Base-by-base conservation (phyloP, 2,329 filamentous ascomycete genomes). In the Aspergillus ibericus region DNA sequence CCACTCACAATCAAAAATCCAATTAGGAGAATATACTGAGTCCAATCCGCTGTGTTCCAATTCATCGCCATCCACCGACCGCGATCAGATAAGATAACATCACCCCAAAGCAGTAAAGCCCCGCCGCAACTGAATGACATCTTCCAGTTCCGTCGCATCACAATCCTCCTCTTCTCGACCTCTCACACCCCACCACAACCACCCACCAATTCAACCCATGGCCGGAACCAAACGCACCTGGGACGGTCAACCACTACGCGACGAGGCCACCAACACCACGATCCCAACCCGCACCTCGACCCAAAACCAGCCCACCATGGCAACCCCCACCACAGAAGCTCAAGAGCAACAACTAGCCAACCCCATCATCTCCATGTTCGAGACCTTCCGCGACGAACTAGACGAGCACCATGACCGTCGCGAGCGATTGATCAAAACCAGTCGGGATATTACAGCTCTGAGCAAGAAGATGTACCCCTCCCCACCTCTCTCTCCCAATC, bases 321-420 rank as follows among this genome's bases (percentile, higher is more conserved):
- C 29, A 32, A 32, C 29, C 29, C 29, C 8, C 1, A 10, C 29
- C 29, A 32, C 29, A 32, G 29, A 32, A 32, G 29, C 10, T 9
- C 38, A 42, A 22, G n/a, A n/a, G n/a, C 5, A 8, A 20, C 38
- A 15, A 42, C 8, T 16, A 18, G 9, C 38, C 18, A 42, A 13
- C 38, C 18, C 44, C 32, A 29, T 80, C 57, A 81, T 82, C 61
- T 73, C 87, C 64, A 92, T 98, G 83, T 99, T 99, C 73, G 89
- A 91, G 74, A 79, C 75, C 7, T 96, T 98, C 74, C 88, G 93
- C 53, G 83, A 89, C 69, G 93, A 97, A 77, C 82, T 99, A 27
- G 95, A 99, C 71, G 87, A 95, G 77, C 93, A 98, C 73, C 91
- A 99, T 75, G 95, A 98, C 76, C 88, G 95, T 15, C 85, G 92